Evolutionary conservation across 148 eudicot genomes (phyloP).

Genomic region (Amaranthus hypochondriacus): DNA sequence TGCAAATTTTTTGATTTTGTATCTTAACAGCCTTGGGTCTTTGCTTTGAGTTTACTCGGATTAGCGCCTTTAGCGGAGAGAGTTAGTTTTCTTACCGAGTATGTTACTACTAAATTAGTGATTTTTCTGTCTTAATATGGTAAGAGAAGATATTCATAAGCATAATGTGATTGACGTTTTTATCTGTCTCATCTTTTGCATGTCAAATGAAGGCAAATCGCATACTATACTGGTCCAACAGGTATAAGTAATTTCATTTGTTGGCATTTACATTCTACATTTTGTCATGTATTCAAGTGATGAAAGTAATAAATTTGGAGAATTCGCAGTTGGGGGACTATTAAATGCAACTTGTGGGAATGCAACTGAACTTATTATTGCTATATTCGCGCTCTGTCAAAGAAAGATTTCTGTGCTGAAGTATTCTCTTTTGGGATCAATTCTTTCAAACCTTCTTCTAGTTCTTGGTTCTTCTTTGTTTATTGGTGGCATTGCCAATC

Average conservation of each 20-base stretch:
- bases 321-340: conserved; percentile 70
- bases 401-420: conserved; percentile 66
- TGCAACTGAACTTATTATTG: conserved; percentile 78
- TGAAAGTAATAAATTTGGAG: conserved; percentile 1
- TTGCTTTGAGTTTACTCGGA: conserved; percentile 66
- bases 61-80: conserved; percentile 79
- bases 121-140: neutral
- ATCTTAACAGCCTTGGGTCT: conserved; percentile 55
- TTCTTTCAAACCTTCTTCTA: conserved; percentile 69
- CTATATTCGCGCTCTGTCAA: conserved; percentile 61
- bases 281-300: neutral
- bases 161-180: conserved; percentile 14
- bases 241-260: conserved; percentile 32
- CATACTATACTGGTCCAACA: conserved; percentile 74
- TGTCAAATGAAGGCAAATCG: conserved; percentile 57
- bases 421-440: conserved; percentile 72
- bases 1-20: neutral
- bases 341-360: conserved; percentile 88
- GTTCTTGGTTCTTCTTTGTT: conserved; percentile 74
- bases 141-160: neutral
- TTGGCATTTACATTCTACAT: neutral
- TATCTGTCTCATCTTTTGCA: neutral
- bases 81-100: conserved; percentile 78
- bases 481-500: conserved; percentile 70
- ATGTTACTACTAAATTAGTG: conserved; percentile 24